A percentile compares a stretch with the other conserved stretches of the same genome.
These are phyloP conservation scores for Cryphonectria nitschkei DNA, from an alignment of 2,329 filamentous ascomycete genomes.

Conservation along the genomic window DNA sequence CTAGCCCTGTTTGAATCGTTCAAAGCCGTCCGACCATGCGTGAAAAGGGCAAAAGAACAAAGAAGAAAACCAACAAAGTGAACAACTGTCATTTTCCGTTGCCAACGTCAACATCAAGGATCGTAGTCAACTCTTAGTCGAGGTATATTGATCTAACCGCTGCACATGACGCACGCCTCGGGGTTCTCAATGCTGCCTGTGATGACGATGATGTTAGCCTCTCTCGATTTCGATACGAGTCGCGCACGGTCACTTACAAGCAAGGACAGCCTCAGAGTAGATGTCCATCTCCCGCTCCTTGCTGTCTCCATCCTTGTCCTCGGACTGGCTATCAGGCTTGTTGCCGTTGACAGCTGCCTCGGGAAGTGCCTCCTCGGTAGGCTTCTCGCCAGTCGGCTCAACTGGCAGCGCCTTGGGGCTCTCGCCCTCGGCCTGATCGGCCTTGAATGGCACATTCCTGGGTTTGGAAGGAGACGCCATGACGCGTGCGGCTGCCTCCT, in stretches of 20 bases:
- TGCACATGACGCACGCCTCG: conserved; percentile 96
- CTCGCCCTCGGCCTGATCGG: conserved; percentile 75
- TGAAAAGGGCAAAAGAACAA: neutral
- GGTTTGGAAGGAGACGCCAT: conserved; percentile 63
- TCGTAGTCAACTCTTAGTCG: conserved; percentile 12
- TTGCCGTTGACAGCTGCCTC: conserved; percentile 56
- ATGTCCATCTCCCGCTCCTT: conserved; percentile 86
- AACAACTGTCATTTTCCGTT: conserved; percentile 22
- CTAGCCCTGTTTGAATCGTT: conserved; percentile 14
- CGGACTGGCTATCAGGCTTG: conserved; percentile 61
- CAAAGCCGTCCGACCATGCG: conserved; percentile 2
- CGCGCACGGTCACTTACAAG: conserved; percentile 62
- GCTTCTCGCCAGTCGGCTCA: conserved; percentile 66
- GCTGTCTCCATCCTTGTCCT: conserved; percentile 73
- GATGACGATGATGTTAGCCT: conserved; percentile 38
- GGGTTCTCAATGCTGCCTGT: conserved; percentile 93
- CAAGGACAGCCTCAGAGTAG: conserved; percentile 88
- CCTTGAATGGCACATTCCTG: conserved; percentile 66
- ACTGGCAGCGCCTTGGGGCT: conserved; percentile 78
- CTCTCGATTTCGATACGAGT: neutral
- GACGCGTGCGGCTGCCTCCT: conserved; percentile 48
- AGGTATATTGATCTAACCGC: conserved; percentile 63
- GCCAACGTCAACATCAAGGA: conserved; percentile 20
- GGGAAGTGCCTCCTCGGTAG: conserved; percentile 65
- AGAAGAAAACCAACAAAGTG: neutral